Evolutionary conservation across 805 yeast genomes (phyloP).

Genomic region (Candida takata): DNA sequence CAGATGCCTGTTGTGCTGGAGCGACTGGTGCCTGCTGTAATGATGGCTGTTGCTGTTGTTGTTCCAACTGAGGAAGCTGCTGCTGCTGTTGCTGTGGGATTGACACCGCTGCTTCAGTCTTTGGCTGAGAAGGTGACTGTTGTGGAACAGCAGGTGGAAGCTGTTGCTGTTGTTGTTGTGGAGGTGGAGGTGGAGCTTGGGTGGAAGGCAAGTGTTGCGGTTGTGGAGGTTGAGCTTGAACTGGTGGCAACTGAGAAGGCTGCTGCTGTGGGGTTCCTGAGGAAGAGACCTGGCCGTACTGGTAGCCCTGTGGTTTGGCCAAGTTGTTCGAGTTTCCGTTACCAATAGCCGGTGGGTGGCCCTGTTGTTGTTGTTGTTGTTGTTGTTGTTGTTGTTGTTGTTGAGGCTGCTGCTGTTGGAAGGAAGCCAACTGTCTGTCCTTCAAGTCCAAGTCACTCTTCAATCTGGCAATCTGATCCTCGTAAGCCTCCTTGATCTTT

Average conservation of each 20-base stretch:
- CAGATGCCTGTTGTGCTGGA: slow-evolving; percentile 17
- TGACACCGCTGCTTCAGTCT: slow-evolving; percentile 17
- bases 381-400: slow-evolving; percentile 26
- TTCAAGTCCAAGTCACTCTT: slow-evolving; percentile 80
- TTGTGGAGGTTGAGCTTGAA: slow-evolving; percentile 24
- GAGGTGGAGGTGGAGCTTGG: slow-evolving; percentile 24
- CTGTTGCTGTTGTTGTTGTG: slow-evolving; percentile 22
- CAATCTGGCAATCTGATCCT: slow-evolving; percentile 81
- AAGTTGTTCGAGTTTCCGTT: slow-evolving; percentile 20
- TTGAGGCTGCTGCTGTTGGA: too few relatives aligned
- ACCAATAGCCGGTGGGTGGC: slow-evolving; percentile 20
- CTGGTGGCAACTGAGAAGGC: slow-evolving; percentile 29
- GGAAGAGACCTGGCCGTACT: slow-evolving; percentile 14
- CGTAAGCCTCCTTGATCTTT: slow-evolving; percentile 92
- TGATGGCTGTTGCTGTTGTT: slow-evolving; percentile 5
- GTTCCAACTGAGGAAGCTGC: slow-evolving; percentile 8
- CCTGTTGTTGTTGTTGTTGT: slow-evolving; percentile 17
- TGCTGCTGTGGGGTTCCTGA: slow-evolving; percentile 27
- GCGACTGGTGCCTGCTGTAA: slow-evolving; percentile 7
- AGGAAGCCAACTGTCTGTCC: slow-evolving; percentile 47
- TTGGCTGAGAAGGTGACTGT: slow-evolving; percentile 29
- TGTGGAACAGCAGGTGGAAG: slow-evolving; percentile 20
- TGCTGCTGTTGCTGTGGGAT: slow-evolving; percentile 12
- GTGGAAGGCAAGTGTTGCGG: slow-evolving; percentile 26
- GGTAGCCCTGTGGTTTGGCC: slow-evolving; percentile 18